These are phyloP conservation scores for Ormosia semicastrata DNA, from an alignment of 306 rosid genomes.

Conservation along the genomic window DNA sequence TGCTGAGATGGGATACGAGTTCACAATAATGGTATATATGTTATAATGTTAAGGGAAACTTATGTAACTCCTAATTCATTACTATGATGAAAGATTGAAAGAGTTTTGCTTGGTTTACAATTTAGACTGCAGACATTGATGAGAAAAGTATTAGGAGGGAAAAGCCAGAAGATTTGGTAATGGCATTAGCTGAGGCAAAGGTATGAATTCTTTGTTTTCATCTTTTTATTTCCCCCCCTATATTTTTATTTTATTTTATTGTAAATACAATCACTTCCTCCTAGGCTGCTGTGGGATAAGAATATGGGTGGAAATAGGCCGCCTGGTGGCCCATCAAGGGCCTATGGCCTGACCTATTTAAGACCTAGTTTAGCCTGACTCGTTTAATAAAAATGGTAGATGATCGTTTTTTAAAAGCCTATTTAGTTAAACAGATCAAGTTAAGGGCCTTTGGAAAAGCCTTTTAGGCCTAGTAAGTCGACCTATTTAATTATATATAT, in stretches of 20 bases:
- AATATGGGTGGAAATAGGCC: too few species aligned
- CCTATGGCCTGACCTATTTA: too few species aligned
- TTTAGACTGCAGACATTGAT: slow-evolving; percentile 86
- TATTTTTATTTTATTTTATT: not conserved
- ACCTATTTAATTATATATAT: too few species aligned
- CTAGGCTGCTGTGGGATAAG: not conserved
- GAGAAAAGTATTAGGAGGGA: slow-evolving; percentile 76
- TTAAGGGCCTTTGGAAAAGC: too few species aligned
- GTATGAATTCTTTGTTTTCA: slow-evolving; percentile 25
- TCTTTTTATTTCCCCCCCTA: not conserved
- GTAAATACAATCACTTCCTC: not conserved
- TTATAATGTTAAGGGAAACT: not conserved
- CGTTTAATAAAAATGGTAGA: too few species aligned
- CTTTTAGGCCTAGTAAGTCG: too few species aligned
- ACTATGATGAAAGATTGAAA: slow-evolving; percentile 8
- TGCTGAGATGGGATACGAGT: slow-evolving; percentile 81
- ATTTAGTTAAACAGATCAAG: too few species aligned
- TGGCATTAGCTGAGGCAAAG: slow-evolving; percentile 89
- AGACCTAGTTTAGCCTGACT: too few species aligned
- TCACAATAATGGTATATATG: slow-evolving; percentile 59
- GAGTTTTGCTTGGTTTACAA: slow-evolving; percentile 19
- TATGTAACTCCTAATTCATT: not conserved
- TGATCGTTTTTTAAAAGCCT: too few species aligned
- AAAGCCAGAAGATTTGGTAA: slow-evolving; percentile 76
- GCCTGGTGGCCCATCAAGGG: too few species aligned